Base-by-base conservation (phyloP, 805 yeast species). In the Myxozyma melibiosi region DNA sequence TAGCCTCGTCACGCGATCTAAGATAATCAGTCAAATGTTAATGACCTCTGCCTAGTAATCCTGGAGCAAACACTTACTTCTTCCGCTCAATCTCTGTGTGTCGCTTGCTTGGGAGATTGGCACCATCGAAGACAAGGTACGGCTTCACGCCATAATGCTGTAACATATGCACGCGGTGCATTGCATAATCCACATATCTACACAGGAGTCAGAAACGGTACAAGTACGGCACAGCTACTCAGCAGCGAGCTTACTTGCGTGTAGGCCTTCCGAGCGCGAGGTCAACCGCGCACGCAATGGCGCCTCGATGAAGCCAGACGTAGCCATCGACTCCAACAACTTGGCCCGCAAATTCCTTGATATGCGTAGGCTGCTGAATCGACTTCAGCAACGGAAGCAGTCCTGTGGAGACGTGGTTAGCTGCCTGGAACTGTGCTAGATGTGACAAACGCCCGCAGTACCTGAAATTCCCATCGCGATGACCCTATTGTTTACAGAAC, bases 251-350 rank as follows among this genome's bases (percentile, higher is more conserved):
- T 25, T 31, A 62, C 65, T 60, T 61, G 31, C 66, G 76, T 0
- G 98, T 89, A 0, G 90, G 89, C 49, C 73, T 71, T 9, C 82
- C 88, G 50, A 80, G 75, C 7, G 90, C 89, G 45, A 94, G 74
- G 48, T 94, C 96, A 71, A 80, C 82, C 0, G 97, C 87, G 72
- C 98, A 91, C 16, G 89, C 76, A 49, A 85, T 80, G 2, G 88
- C 84, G 3, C 94, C 91, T 62, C 88, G 81, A 72, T 94, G 99
- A 4, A 94, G 80, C 99, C 99, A 94, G 0, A 97, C 90, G 68
- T 90, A 94, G 0, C 96, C 91, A 69, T 94, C 99, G n/a, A 94
- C 85, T 0, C 96, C 99, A 14, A 66, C 51, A 9, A 48, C 62
- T 37, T 84, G 78, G 1, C 96, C 97, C 13, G 82, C 72, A 69